Conservation (phyloP, 1,284 basidiomycete genomes). For the Tylopilus orsonianus region DNA sequence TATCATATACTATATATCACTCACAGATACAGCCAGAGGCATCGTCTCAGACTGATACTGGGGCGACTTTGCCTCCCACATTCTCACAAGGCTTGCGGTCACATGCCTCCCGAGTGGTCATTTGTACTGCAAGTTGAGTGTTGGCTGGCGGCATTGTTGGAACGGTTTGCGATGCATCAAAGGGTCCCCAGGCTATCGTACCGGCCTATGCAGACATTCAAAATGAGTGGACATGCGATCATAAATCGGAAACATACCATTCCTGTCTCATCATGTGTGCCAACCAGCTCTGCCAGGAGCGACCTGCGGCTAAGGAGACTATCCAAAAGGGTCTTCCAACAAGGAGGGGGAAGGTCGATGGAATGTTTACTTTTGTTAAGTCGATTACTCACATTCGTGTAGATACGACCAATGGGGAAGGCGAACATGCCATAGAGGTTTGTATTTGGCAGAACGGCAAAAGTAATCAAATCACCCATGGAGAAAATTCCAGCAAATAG, state of each 20-base stretch:
- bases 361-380: not conserved
- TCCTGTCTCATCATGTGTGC: not conserved
- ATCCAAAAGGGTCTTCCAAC: constrained; percentile 16
- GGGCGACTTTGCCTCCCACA: not conserved
- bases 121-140: not conserved
- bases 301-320: constrained; percentile 15
- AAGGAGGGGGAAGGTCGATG: not conserved
- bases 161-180: not conserved
- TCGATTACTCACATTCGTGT: constrained; percentile 31
- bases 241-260: not conserved
- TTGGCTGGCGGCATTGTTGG: not conserved
- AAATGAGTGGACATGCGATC: not conserved
- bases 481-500: constrained; percentile 47
- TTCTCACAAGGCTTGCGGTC: not conserved
- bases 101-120: not conserved
- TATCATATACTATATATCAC: no score
- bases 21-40: no score
- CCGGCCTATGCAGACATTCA: not conserved
- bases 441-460: constrained; percentile 31
- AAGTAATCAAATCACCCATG: constrained; percentile 42
- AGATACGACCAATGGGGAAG: constrained; percentile 34
- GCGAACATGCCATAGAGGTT: no score
- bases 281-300: constrained; percentile 8
- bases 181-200: not conserved
- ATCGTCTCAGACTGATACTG: constrained; percentile 2